phyloP scores from a whole-genome alignment of 73 alveolate genomes.

The Urostyla sp. region DNA sequence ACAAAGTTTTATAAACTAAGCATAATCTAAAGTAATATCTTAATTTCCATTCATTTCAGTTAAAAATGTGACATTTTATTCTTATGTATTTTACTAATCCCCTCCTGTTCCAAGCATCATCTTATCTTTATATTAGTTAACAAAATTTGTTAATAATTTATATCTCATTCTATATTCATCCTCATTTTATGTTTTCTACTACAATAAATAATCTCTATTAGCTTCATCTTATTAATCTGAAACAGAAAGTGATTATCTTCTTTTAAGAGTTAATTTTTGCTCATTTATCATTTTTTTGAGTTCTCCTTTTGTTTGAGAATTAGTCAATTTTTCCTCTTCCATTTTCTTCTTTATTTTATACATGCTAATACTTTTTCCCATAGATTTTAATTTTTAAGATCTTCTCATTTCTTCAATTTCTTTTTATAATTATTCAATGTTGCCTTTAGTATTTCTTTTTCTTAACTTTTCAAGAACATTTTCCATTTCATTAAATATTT shows the following conservation, averaged over 20 bases:
- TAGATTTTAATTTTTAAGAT: neutral
- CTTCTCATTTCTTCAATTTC: slow-evolving; percentile 7
- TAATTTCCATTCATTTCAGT: slow-evolving; percentile 6
- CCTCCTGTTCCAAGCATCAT: slow-evolving; percentile 35
- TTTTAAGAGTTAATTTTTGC: neutral
- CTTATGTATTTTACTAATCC: neutral
- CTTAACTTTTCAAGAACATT: neutral
- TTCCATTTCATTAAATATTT: neutral
- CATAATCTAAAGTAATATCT: slow-evolving; percentile 39
- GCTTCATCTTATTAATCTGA: too few relatives aligned
- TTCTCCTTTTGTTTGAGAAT: neutral
- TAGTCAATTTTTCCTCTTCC: slow-evolving; percentile 4
- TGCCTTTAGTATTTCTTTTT: slow-evolving; percentile 41
- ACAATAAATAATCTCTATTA: too few relatives aligned
- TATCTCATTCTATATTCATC: slow-evolving; percentile 34
- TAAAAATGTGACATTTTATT: neutral
- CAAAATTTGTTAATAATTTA: slow-evolving; percentile 43
- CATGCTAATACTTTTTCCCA: slow-evolving; percentile 45
- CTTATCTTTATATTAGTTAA: slow-evolving; percentile 44
- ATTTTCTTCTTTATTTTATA: slow-evolving; percentile 42
- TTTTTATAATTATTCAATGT: slow-evolving; percentile 4
- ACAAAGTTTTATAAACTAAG: slow-evolving; percentile 34
- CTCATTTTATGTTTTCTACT: neutral
- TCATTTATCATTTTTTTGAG: neutral
- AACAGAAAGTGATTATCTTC: neutral